phyloP scores from a whole-genome alignment of 2,329 filamentous ascomycete species.

The Myotisia sp. region DNA sequence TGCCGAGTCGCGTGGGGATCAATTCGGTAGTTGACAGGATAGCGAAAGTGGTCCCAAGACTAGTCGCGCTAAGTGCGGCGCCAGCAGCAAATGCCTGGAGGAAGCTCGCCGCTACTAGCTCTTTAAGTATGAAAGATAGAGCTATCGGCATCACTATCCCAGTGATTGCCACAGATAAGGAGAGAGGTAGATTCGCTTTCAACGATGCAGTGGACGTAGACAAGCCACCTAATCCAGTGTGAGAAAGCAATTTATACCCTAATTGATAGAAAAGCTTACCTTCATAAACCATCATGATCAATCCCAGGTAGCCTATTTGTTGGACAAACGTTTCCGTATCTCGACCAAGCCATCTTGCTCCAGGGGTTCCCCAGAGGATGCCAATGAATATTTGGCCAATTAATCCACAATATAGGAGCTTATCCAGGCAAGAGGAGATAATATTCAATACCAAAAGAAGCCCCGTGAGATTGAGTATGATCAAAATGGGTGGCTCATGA shows the following conservation, averaged over 20 bases:
- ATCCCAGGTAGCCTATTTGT: conserved; percentile 56
- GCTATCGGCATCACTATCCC: conserved; percentile 51
- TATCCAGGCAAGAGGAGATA: conserved; percentile 44
- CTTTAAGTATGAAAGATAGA: conserved; percentile 47
- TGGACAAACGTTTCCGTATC: conserved; percentile 43
- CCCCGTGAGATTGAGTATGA: conserved; percentile 45
- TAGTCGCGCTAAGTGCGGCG: conserved; percentile 59
- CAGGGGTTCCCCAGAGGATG: conserved; percentile 55
- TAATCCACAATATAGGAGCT: conserved; percentile 52
- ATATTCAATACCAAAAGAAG: conserved; percentile 51
- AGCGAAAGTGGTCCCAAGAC: conserved; percentile 56
- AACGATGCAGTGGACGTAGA: conserved; percentile 41
- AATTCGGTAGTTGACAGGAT: conserved; percentile 48
- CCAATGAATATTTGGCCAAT: conserved; percentile 59
- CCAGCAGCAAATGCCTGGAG: conserved; percentile 59
- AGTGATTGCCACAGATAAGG: conserved; percentile 47
- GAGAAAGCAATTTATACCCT: conserved; percentile 4
- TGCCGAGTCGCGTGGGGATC: conserved; percentile 41
- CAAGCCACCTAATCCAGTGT: conserved; percentile 32
- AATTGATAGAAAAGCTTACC: conserved; percentile 15
- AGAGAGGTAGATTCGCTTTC: conserved; percentile 47
- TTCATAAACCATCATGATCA: conserved; percentile 61
- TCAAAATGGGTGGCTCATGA: conserved; percentile 46
- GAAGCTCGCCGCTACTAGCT: conserved; percentile 36
- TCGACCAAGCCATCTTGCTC: conserved; percentile 43